A percentile compares a stretch with the other conserved stretches of the same genome.
Evolutionary conservation across 345 rosid genomes (phyloP).

Genomic region (Salix arbutifolia): DNA sequence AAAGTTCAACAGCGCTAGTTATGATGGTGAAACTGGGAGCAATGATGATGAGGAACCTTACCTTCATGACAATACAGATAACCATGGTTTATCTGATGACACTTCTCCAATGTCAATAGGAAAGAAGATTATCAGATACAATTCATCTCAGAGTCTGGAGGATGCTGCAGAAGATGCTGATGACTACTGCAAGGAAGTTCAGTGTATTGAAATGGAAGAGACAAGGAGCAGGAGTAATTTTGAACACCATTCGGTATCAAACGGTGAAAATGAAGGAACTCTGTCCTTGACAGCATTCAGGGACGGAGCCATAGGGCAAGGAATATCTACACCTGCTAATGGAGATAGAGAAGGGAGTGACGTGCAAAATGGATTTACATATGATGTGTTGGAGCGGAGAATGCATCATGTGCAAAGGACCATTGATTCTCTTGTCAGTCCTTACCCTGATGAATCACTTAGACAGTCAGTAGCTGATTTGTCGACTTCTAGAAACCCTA

Average conservation of each 20-base stretch:
- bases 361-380: slow-evolving; percentile 41
- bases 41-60: slow-evolving; percentile 30
- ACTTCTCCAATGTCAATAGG: slow-evolving; percentile 40
- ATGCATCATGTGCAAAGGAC: slow-evolving; percentile 45
- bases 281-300: slow-evolving; percentile 24
- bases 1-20: slow-evolving; percentile 20
- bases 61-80: slow-evolving; percentile 26
- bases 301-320: slow-evolving; percentile 29
- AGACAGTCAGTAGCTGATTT: slow-evolving; percentile 25
- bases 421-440: slow-evolving; percentile 38
- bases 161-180: slow-evolving; percentile 43
- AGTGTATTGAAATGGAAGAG: slow-evolving; percentile 68
- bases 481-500: slow-evolving; percentile 48
- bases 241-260: slow-evolving; percentile 28
- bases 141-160: slow-evolving; percentile 28
- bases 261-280: slow-evolving; percentile 35
- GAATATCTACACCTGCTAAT: slow-evolving; percentile 23
- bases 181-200: slow-evolving; percentile 85
- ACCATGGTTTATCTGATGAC: slow-evolving; percentile 46
- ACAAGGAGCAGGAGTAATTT: slow-evolving; percentile 27
- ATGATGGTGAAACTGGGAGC: slow-evolving; percentile 44
- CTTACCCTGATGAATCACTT: slow-evolving; percentile 34
- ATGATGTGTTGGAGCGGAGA: slow-evolving; percentile 45
- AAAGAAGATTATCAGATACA: slow-evolving; percentile 36
- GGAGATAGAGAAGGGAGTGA: slow-evolving; percentile 36